These are phyloP conservation scores for Endothia cerciana DNA, from an alignment of 2,329 filamentous ascomycete species.

Conservation along the genomic window DNA sequence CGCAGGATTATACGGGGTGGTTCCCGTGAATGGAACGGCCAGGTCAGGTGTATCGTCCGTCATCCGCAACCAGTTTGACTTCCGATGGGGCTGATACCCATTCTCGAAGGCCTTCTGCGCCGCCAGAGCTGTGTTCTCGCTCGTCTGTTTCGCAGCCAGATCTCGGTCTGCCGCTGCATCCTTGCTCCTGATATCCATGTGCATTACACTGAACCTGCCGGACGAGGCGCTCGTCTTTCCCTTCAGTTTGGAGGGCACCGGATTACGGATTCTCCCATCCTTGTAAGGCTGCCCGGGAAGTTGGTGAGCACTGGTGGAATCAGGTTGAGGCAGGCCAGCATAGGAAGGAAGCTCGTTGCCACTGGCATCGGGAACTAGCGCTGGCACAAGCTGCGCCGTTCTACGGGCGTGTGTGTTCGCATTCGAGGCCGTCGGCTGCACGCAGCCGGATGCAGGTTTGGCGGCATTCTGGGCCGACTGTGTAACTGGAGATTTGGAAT, in stretches of 20 bases:
- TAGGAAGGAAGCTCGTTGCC: constrained; percentile 11
- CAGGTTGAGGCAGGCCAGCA: constrained; percentile 32
- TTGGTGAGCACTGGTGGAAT: constrained; percentile 32
- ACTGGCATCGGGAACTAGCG: constrained; percentile 2
- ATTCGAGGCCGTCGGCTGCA: constrained; percentile 17
- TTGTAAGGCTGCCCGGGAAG: constrained; percentile 34
- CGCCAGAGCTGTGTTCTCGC: constrained; percentile 63
- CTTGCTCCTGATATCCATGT: constrained; percentile 55
- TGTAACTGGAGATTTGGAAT: constrained; percentile 17
- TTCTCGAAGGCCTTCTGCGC: constrained; percentile 59
- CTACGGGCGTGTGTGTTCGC: constrained; percentile 17
- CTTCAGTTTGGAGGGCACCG: constrained; percentile 65
- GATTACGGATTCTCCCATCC: constrained; percentile 58
- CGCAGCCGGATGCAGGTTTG: constrained; percentile 10
- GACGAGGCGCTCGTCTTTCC: constrained; percentile 59
- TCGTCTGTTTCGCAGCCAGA: constrained; percentile 62
- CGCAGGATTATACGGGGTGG: constrained; percentile 26
- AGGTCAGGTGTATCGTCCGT: constrained; percentile 19
- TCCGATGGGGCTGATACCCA: constrained; percentile 44
- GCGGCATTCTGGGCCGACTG: constrained; percentile 19
- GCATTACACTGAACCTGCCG: constrained; percentile 67
- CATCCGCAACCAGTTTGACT: constrained; percentile 28
- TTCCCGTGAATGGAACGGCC: constrained; percentile 25
- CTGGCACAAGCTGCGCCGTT: constrained; percentile 22
- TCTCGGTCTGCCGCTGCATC: constrained; percentile 52